These are phyloP conservation scores for Elsinoe perseae DNA, from an alignment of 2,329 filamentous ascomycete species.

Conservation along the genomic window DNA sequence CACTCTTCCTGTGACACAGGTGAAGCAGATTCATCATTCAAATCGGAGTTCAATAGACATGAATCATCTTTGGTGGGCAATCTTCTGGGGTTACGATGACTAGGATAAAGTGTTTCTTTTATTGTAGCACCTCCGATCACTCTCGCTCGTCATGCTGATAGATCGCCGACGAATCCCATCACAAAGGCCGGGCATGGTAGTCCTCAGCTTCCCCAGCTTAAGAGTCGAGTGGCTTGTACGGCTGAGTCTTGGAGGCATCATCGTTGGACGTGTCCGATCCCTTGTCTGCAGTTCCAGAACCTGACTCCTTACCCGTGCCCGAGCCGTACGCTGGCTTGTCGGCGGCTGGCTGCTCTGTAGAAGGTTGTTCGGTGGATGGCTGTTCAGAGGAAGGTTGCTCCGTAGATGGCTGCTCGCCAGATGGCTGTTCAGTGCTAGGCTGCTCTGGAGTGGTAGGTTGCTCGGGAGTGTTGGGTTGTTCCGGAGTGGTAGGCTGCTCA, in stretches of 20 bases:
- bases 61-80: too few relatives aligned
- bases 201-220: too few relatives aligned
- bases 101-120: too few relatives aligned
- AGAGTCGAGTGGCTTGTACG: neutral
- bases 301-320: neutral
- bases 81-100: too few relatives aligned
- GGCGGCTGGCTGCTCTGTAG: neutral
- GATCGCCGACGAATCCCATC: too few relatives aligned
- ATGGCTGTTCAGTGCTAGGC: neutral
- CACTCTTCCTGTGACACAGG: too few relatives aligned
- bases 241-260: constrained; percentile 3
- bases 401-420: neutral
- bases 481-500: neutral
- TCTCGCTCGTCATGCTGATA: too few relatives aligned
- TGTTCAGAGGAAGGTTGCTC: neutral
- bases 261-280: neutral
- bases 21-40: too few relatives aligned
- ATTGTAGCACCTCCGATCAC: too few relatives aligned
- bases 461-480: neutral
- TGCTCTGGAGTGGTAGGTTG: neutral
- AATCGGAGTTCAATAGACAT: too few relatives aligned
- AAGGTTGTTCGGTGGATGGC: neutral
- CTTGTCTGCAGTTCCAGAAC: neutral
- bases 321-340: neutral
- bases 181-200: too few relatives aligned